Evolutionary conservation across 2,329 filamentous ascomycete genomes (phyloP), one percentile per base, ranked within the genome.

Genomic region (Ascochyta koolunga): DNA sequence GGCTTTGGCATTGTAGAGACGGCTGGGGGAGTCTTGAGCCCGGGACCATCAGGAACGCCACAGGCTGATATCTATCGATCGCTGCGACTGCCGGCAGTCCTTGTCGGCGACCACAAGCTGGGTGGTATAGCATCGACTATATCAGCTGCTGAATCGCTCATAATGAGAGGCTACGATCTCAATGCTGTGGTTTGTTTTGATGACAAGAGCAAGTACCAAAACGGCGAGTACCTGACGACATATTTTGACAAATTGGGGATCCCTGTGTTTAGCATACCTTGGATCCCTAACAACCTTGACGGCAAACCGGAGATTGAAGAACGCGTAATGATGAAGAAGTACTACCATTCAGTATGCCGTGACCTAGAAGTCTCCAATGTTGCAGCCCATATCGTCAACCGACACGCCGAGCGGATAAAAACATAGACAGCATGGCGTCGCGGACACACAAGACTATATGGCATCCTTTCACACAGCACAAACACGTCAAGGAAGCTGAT

Each of bases 401-500:
- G 78, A 13, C 88, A 91, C 49, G 62, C 75, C 1, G 59, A 77
- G 3, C 83, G 89, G 3, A 79, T 91, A 11, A 68, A 1, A 77
- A 82, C 0, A 74, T 95, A 0, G 82, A 86, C 29, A 79, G 76
- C 1, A 86, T 93, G 83, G 76, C 85, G 0, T 67, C 75, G 1
- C 79, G 82, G 35, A 90, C 91, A 0, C 56, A 61, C 1, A 41
- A 65, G 21, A 54, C 51, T 2, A 91, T 96, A 32, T 96, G 91
- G 91, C 93, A 93, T 64, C 91, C 91, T 0, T 96, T 96, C 65
- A 93, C 90, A 0, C 91, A 96, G 64, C 91, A 96, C 58, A 84
- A 84, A 35, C 84, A 43, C 79, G 83, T 43, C 78, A 90, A 60
- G 77, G 79, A 0, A 73, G 84, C 5, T 75, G 85, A 71, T 2